Evolutionary conservation across 202 grass and related monocot genomes (phyloP).

Genomic region (Musa balbisiana): DNA sequence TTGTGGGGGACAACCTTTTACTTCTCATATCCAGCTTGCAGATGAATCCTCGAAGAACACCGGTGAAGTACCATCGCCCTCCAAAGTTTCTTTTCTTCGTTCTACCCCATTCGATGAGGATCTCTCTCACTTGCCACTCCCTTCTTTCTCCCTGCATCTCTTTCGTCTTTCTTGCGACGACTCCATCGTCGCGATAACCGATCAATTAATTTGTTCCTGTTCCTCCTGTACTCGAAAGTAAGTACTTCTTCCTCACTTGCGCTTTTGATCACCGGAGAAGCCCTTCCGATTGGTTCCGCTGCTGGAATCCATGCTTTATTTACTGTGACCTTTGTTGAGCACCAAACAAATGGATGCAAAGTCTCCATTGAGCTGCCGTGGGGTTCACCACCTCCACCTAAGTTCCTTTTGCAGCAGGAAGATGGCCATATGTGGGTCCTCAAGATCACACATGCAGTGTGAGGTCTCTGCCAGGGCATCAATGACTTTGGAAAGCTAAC

Average conservation of each 20-base stretch:
- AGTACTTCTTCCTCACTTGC: too few relatives aligned
- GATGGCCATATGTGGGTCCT: background rate
- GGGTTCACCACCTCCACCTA: background rate
- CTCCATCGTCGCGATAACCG: too few relatives aligned
- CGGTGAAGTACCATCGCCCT: background rate
- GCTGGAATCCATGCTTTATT: background rate
- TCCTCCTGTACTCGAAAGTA: too few relatives aligned
- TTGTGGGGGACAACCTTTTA: background rate
- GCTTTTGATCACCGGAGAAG: background rate
- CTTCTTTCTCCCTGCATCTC: too few relatives aligned
- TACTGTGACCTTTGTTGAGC: too few relatives aligned
- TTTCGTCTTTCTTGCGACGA: too few relatives aligned
- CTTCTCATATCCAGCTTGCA: background rate
- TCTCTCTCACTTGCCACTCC: background rate
- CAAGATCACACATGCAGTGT: background rate
- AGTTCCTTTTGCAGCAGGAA: background rate
- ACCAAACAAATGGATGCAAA: background rate
- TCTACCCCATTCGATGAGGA: background rate
- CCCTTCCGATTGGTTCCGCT: background rate
- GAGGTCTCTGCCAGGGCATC: constrained; percentile 8
- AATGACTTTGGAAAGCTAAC: constrained; percentile 1
- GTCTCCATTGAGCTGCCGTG: background rate
- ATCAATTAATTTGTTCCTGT: too few relatives aligned
- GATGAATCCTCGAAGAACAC: constrained; percentile 14
- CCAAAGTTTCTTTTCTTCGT: background rate